Percentiles rank a stretch among this genome's conserved stretches.
Conservation (phyloP, 139 green algal species). For the Pleodorina starrii region DNA sequence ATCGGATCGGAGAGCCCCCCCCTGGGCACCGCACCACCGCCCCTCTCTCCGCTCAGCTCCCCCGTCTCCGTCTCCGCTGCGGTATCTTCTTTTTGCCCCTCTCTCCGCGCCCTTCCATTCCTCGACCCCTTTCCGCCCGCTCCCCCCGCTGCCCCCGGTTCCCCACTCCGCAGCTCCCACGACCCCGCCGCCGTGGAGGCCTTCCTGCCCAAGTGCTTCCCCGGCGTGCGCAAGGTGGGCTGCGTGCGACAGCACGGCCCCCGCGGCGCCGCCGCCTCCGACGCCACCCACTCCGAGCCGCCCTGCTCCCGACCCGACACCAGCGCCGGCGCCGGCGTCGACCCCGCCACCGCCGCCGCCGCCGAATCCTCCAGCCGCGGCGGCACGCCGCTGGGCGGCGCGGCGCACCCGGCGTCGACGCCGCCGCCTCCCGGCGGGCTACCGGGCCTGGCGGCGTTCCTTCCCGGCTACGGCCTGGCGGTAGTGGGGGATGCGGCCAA, state of each 20-base stretch:
- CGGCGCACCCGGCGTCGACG: neutral
- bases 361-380: neutral
- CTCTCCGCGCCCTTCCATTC: too few species aligned
- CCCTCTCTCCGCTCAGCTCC: too few species aligned
- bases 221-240: conserved; percentile 53
- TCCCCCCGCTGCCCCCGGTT: neutral
- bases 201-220: conserved; percentile 66
- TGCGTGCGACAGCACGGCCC: neutral
- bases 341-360: neutral
- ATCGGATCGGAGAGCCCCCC: too few species aligned
- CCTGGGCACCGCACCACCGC: too few species aligned
- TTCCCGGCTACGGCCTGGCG: neutral
- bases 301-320: neutral
- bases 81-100: too few species aligned
- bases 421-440: conserved; percentile 2
- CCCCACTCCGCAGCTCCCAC: conserved; percentile 26
- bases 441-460: conserved; percentile 10
- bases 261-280: neutral
- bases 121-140: too few species aligned
- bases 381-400: neutral
- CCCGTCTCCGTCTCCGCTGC: too few species aligned
- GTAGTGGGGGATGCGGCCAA: neutral
- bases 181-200: conserved; percentile 60
- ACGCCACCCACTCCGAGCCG: neutral
- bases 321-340: neutral